Conservation (phyloP, 371 early-diverging fungal species). For the Saksenaea vasiformis region DNA sequence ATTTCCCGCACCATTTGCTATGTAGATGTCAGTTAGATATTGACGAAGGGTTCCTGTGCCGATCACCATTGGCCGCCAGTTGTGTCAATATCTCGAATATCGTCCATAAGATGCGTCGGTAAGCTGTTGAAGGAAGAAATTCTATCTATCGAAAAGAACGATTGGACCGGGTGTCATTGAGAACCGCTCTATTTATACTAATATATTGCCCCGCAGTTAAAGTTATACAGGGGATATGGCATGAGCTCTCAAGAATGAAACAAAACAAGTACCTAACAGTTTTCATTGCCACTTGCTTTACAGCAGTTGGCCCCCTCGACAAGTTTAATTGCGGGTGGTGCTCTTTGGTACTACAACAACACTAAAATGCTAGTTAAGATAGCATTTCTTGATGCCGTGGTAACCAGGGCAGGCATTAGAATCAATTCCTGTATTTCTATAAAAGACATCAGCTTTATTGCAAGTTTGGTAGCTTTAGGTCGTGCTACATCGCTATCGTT, state of each 20-base stretch:
- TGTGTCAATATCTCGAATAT: slow-evolving; percentile 8
- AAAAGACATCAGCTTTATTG: too few species aligned
- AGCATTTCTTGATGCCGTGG: too few species aligned
- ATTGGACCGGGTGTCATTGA: not conserved
- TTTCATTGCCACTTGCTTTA: too few species aligned
- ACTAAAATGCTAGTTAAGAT: too few species aligned
- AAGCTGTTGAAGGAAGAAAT: not conserved
- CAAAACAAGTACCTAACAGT: not conserved
- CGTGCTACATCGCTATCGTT: too few species aligned
- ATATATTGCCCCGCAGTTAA: not conserved
- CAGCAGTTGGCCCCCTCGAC: too few species aligned
- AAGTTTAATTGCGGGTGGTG: too few species aligned
- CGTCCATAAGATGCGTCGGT: not conserved
- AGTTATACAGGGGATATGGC: not conserved
- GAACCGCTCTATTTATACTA: not conserved
- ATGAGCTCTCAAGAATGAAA: not conserved
- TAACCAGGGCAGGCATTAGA: too few species aligned
- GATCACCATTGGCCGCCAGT: slow-evolving; percentile 26
- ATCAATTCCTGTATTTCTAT: too few species aligned
- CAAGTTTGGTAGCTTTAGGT: too few species aligned
- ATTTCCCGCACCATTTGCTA: slow-evolving; percentile 31
- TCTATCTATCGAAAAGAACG: not conserved
- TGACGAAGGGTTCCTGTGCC: not conserved
- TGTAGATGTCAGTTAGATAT: not conserved
- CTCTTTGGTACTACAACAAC: too few species aligned